Base-by-base conservation (phyloP, 768 basidiomycete species). In the Phylloporus sp. region DNA sequence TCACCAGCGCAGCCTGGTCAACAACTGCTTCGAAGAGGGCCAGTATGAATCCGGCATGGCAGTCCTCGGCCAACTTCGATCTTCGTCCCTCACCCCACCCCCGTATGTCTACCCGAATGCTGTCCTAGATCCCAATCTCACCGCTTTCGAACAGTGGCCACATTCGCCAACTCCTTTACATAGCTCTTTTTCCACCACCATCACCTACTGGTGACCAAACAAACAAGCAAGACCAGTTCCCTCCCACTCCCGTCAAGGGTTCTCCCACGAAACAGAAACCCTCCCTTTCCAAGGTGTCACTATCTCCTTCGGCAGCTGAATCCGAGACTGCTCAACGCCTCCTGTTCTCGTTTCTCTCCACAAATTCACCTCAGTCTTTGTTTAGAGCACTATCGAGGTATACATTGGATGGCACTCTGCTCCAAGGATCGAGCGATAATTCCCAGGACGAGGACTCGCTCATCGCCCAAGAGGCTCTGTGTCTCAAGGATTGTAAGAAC, bases 11-110 rank as follows among this genome's bases (percentile, higher is more conserved):
- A 73, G 71, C 27, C 66, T 86, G 5, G 82, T 88, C 17, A 84
- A 89, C 58, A 80, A 74, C 43, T 82, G 82, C 48, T 78, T 89
- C 17, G 87, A 90, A 56, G 87, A 90, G 61, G 79, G 81, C 15
- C 84, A 87, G 48, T 86, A 84, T 52, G 81, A 86, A 55, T 71
- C 78, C 6, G 87, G 80, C 7, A 81, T 87, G 23, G 67, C 72
- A 13, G 65, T 78, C 22, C 73, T 90, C 2, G 78, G 79, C 48
- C 80, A 82, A 48, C 63, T 89, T 3, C 79, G 82, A 37, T 76
- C 79, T 0, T 60, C 74, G n/a, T 67, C 72, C 21, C 74, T 74
- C 63, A 79, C 66, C 42, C 86, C 85, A 8, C 75, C 77, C 10
- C 57, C 68, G 86, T 85, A 62, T 60, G 83, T 68, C 22, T 27